Percentiles rank a stretch among this genome's conserved stretches.
Evolutionary conservation across 768 basidiomycete genomes (phyloP).

Genomic region (Rhodosporidiobolus odoratus): DNA sequence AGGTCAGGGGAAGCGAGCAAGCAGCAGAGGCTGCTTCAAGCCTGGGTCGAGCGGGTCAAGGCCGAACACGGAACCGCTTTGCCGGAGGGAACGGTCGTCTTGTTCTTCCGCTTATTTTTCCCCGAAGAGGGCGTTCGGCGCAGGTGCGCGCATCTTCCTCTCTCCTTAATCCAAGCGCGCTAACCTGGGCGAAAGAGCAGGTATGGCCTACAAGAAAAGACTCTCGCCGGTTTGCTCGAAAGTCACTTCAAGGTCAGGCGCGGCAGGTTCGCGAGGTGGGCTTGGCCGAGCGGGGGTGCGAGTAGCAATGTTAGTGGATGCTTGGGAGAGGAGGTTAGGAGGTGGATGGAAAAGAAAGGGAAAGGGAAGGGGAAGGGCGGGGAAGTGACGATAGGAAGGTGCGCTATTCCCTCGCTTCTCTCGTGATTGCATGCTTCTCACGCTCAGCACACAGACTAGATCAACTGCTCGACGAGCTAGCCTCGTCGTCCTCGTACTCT

Average conservation of each 20-base stretch:
- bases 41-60: conserved; percentile 26
- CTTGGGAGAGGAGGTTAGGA: conserved; percentile 62
- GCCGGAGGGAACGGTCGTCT: conserved; percentile 55
- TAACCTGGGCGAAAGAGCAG: conserved; percentile 1
- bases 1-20: neutral
- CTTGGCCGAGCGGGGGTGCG: conserved; percentile 48
- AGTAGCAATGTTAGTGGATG: conserved; percentile 52
- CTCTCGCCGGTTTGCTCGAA: conserved; percentile 55
- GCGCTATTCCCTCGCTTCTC: neutral
- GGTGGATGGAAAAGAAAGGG: conserved; percentile 45
- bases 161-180: conserved; percentile 1
- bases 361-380: conserved; percentile 44
- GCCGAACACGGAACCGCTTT: conserved; percentile 46
- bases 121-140: conserved; percentile 70
- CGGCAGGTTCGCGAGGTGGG: conserved; percentile 44
- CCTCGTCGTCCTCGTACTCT: conserved; percentile 61
- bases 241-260: conserved; percentile 51
- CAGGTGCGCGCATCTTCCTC: conserved; percentile 51
- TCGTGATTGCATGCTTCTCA: neutral
- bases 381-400: conserved; percentile 10
- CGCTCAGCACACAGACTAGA: conserved; percentile 57
- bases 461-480: conserved; percentile 66
- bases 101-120: conserved; percentile 71
- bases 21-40: conserved; percentile 17
- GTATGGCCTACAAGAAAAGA: conserved; percentile 62